A percentile compares a stretch with the other conserved stretches of the same genome.
Conservation (phyloP, 306 rosid species). For the Lagenaria siceraria region DNA sequence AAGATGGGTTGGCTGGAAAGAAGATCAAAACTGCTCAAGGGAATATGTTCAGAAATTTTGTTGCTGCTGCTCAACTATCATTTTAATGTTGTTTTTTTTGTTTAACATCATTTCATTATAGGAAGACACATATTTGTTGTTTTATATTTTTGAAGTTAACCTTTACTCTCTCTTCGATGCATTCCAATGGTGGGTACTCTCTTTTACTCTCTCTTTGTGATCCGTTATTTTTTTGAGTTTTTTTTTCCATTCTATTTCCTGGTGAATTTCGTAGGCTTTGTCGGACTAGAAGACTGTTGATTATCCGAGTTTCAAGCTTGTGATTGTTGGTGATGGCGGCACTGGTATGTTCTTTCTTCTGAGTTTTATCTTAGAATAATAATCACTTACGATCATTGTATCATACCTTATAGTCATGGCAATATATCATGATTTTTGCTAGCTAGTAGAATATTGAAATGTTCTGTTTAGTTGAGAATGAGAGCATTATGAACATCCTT, state of each 20-base stretch:
- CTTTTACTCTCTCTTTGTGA: background rate
- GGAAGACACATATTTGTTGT: no score
- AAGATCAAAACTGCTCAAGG: no score
- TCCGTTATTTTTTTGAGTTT: background rate
- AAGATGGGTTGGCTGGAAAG: no score
- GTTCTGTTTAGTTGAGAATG: no score
- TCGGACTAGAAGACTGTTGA: background rate
- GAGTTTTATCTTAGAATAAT: background rate
- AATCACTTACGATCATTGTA: background rate
- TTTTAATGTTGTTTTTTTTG: no score
- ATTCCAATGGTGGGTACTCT: background rate
- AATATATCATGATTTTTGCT: background rate
- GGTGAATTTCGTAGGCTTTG: background rate
- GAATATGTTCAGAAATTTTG: no score
- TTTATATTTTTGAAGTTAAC: no score
- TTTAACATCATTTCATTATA: no score
- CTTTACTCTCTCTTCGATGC: background rate
- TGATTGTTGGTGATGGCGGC: conserved; percentile 72
- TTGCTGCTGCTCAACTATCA: no score
- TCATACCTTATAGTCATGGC: background rate
- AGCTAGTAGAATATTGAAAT: no score
- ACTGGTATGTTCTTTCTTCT: conserved; percentile 24
- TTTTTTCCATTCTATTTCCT: background rate
- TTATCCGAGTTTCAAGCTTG: conserved; percentile 71
- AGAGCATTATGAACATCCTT: no score